phyloP scores from a whole-genome alignment of 2,329 filamentous ascomycete genomes.

The Claviceps humidiphila region DNA sequence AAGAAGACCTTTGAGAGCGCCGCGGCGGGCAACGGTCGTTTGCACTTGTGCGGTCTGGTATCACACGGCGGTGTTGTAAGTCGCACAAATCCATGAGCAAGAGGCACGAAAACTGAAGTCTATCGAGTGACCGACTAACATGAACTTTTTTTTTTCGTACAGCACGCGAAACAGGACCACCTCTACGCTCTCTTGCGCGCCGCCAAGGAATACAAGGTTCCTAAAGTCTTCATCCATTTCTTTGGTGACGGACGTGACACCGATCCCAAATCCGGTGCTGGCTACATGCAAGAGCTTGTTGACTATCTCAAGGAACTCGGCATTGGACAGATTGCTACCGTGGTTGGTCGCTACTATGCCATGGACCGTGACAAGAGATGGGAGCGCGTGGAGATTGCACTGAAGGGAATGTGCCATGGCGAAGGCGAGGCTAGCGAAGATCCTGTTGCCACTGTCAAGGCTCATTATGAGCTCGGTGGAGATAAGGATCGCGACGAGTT shows the following conservation, averaged over 20 bases:
- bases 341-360: conserved; percentile 93
- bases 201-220: conserved; percentile 76
- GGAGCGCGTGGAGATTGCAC: conserved; percentile 81
- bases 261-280: conserved; percentile 84
- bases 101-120: conserved; percentile 13
- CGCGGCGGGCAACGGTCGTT: conserved; percentile 76
- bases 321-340: conserved; percentile 74
- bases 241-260: conserved; percentile 97
- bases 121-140: not conserved
- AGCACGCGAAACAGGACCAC: conserved; percentile 92
- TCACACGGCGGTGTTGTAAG: conserved; percentile 83
- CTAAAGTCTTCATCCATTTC: conserved; percentile 96
- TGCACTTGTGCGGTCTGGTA: conserved; percentile 84
- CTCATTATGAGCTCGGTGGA: conserved; percentile 65
- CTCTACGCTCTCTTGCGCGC: conserved; percentile 77
- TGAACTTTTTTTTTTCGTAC: not conserved
- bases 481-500: conserved; percentile 81
- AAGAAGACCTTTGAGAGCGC: conserved; percentile 63
- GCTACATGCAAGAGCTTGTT: conserved; percentile 77
- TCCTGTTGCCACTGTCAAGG: conserved; percentile 74
- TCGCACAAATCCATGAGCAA: conserved; percentile 11
- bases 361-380: conserved; percentile 99
- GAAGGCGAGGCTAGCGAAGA: conserved; percentile 80
- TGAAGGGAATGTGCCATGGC: conserved; percentile 75
- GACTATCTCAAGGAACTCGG: conserved; percentile 73